Base-by-base conservation (phyloP, 805 yeast genomes). In the Hanseniaspora singularis region DNA sequence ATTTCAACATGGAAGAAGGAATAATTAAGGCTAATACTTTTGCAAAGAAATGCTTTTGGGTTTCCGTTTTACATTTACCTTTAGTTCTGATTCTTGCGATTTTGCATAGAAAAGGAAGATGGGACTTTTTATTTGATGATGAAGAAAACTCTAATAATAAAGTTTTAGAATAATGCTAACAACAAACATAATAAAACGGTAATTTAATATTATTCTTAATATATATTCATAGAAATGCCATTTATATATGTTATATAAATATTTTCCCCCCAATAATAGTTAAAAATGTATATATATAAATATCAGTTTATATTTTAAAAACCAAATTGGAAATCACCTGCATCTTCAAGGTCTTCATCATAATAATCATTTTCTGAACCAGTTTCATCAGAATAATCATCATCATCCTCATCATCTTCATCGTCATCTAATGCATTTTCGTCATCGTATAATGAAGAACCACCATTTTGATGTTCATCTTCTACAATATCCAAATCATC, bases 1-100 rank as follows among this genome's bases (percentile, higher is more conserved):
- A 78, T 2, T 66, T 75, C 5, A 62, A 68, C n/a, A 31, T 33
- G 38, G 39, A 44, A n/a, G 73, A 76, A 52, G 86, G 81, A 0
- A 55, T 80, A 41, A 67, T 70, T 19, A 51, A 71, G 45, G 85
- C 94, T 3, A 77, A 74, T 55, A 54, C 68, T 1, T 79, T 76
- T 60, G 97, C 98, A 1, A 78, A 83, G 51, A 81, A 80, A 59
- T 71, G 88, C 36, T 92, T 92, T 61, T 84, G 95, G 94, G 85
- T 94, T 33, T 81, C 95, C 23, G 95, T 92, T 1, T 77, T 89
- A 78, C 97, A 92, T 55, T 66, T 92, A 38, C 98, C 99, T 0
- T 88, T 82, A 0, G 81, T 94, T 14, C 66, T 92, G 46, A 80
- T 87, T 16, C 66, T 92, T 51, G 96, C 97, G 1, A 89, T 92